These are phyloP conservation scores for Sphenostylis stenocarpa DNA, from an alignment of 306 rosid species.

Conservation along the genomic window DNA sequence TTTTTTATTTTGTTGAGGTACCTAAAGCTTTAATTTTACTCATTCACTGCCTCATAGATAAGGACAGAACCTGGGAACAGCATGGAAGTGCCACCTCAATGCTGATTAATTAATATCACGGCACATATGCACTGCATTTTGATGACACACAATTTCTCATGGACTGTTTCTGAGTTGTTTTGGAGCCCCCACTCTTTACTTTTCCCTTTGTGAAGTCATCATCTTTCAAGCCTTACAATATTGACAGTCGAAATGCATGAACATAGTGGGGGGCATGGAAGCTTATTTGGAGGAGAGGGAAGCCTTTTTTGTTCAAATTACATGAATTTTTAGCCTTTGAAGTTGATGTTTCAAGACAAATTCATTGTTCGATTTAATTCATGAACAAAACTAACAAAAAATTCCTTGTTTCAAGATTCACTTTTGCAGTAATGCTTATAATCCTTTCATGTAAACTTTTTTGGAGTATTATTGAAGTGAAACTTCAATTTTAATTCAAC, in stretches of 20 bases:
- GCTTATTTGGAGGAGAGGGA: constrained; percentile 28
- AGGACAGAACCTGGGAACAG: constrained; percentile 22
- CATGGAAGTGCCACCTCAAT: constrained; percentile 8
- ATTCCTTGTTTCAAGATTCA: no score
- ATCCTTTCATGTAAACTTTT: no score
- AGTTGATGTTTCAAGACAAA: constrained; percentile 19
- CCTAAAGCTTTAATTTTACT: neutral
- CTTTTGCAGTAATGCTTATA: no score
- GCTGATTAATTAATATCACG: constrained; percentile 5
- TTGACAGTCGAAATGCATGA: constrained; percentile 1
- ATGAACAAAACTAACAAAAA: no score
- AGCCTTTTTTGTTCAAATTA: constrained; percentile 22
- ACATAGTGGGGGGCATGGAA: constrained; percentile 30
- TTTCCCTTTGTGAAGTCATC: constrained; percentile 25
- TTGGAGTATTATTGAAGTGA: no score
- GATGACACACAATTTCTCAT: neutral
- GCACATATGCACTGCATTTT: constrained; percentile 31
- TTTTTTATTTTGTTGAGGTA: neutral
- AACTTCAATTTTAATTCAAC: no score
- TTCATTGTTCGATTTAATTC: neutral
- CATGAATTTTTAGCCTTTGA: constrained; percentile 16
- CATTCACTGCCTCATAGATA: constrained; percentile 10
- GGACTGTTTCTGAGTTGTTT: constrained; percentile 5
- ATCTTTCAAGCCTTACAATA: constrained; percentile 15
- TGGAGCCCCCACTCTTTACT: constrained; percentile 27